Base-by-base conservation (phyloP, 495 filamentous ascomycete genomes). In the Talaromyces wortmannii region DNA sequence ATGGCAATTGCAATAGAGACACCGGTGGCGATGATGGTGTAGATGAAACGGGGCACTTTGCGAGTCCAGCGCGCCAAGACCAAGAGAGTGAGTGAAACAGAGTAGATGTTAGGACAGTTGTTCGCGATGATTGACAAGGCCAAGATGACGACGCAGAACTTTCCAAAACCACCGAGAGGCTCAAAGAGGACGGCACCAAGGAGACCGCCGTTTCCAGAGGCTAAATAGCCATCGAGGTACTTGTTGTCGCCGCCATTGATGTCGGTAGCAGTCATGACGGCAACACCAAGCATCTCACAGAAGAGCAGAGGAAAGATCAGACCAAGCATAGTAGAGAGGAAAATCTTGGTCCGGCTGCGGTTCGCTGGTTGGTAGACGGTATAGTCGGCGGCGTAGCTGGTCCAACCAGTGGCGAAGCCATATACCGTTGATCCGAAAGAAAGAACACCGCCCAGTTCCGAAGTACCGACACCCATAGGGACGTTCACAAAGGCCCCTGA, bases 21-120 rank as follows among this genome's bases (percentile, higher is more conserved):
- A 52, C 76, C 73, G 0, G 88, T 89, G 45, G 77, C 84, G 31
- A 89, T 56, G 53, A 86, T 75, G 0, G 83, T 86, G 87, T 86
- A 94, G 54, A 92, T 57, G 66, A 90, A 91, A 5, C 90, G 83
- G 15, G 90, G 90, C 5, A 95, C 81, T 45, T 74, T 75, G 64
- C 84, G 83, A 12, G 84, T 83, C 63, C 74, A 77, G 43, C 77
- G 77, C 16, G 79, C 80, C 31, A 95, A 65, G 10, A 91, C 79
- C 66, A 92, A 89, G 48, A 92, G 76, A 31, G 85, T 85, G 23
- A 95, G 78, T 3, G 81, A 81, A 45, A 94, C 83, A 40, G 87
- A 90, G 76, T 95, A 95, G 61, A 90, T 87, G 73, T 87, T 91
- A n/a, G 92, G 89, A 71, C 85, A 91, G 73, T 91, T 92, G 74